Evolutionary conservation across 2,329 filamentous ascomycete species (phyloP).

Genomic region (Ploettnerulaceae sp.): DNA sequence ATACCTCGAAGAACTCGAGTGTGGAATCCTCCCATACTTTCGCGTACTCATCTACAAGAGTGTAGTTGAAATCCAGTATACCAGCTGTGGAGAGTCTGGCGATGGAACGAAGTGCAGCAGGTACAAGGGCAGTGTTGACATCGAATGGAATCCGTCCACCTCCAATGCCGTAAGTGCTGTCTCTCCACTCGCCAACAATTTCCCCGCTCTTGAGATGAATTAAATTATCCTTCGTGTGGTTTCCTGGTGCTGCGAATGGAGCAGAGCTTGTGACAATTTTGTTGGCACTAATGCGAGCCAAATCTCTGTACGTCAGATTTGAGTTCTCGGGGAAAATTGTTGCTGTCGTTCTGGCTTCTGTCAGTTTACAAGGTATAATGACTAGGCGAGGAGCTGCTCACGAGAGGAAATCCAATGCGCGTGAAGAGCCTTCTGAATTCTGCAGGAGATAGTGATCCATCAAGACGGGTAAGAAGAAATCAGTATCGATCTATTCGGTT

Average conservation of each 20-base stretch:
- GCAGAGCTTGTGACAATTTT: constrained; percentile 53
- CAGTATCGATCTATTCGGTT: constrained; percentile 48
- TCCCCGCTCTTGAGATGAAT: constrained; percentile 52
- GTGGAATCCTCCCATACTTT: constrained; percentile 59
- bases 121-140: constrained; percentile 58
- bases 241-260: constrained; percentile 44
- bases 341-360: constrained; percentile 43
- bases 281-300: constrained; percentile 48
- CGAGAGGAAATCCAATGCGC: constrained; percentile 36
- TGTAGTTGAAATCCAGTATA: constrained; percentile 41
- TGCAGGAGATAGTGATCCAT: constrained; percentile 55
- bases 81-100: constrained; percentile 45
- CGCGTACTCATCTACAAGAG: constrained; percentile 45
- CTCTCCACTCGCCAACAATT: constrained; percentile 58
- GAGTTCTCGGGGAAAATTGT: constrained; percentile 46
- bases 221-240: constrained; percentile 49
- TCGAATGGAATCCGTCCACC: constrained; percentile 60
- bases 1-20: constrained; percentile 51
- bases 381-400: neutral
- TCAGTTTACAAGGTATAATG: neutral
- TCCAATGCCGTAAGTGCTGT: constrained; percentile 54
- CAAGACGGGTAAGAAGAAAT: constrained; percentile 54
- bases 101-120: constrained; percentile 56
- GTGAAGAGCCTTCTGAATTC: constrained; percentile 38
- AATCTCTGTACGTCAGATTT: constrained; percentile 48